Evolutionary conservation across 495 filamentous ascomycete genomes (phyloP), one percentile per base, ranked within the genome.

Genomic region (Penicillium cataractarum): DNA sequence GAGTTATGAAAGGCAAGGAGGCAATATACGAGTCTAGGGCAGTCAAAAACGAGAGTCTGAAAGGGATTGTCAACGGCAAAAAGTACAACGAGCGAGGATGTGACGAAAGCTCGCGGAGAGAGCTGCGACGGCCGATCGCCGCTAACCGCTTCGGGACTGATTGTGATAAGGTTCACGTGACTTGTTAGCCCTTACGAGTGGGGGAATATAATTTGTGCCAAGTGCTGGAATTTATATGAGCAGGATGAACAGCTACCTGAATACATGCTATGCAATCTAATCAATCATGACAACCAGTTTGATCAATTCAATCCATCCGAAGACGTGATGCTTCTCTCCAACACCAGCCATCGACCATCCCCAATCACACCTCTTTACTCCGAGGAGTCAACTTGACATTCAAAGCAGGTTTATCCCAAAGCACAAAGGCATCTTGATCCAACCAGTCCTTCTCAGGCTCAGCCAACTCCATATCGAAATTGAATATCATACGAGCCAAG

Each of bases 371-470:
- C n/a, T 17, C 4, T 19, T 55, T 54, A 19, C 35, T n/a, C 39
- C 57, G 54, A 2, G 64, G 65, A 6, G 44, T 68, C 44, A 80
- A 46, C 22, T 58, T 74, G 10, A 78, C 68, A 70, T 73, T 74
- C 61, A 83, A 57, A 0, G 73, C 63, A 7, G 39, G 39, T 57
- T 81, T 82, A 9, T 78, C 64, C 82, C 82, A 83, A 17, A 80
- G 51, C 19, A 67, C 54, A 58, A 59, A 80, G 15, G 46, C 57
- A 15, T 63, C 39, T 44, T 82, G 80, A 9, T 81, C 62, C 9
- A 59, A 32, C 80, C 81, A 82, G 12, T 68, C 33, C 6, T 68
- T 6, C 6, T 55, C 63, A 24, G 70, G 65, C 2, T 66, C 48
- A 7, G 60, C 64, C 22, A 72, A 31, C 21, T 64, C 52, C 65